Base-by-base conservation (phyloP, 345 rosid species). In the Bruguiera sexangula region DNA sequence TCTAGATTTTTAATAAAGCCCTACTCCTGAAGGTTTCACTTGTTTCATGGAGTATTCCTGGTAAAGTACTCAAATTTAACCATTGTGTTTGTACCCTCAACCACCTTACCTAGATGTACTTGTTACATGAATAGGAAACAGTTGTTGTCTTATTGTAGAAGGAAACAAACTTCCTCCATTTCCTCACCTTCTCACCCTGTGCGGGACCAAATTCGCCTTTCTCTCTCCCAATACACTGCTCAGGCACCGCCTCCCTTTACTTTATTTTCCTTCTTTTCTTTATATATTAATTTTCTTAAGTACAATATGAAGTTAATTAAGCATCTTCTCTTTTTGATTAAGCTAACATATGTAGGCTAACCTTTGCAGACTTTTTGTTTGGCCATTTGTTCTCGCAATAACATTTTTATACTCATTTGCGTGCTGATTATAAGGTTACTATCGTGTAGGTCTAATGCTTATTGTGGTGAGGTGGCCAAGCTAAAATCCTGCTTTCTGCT, bases 61-160 rank as follows among this genome's bases (percentile, higher is more conserved):
- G 37, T 1, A 34, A 34, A 34, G 37, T 7, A 34, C 37, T 34
- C 37, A 34, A 34, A 8, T 34, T 34, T 34, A 7, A 8, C 76
- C 80, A 63, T 59, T 48, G 24, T 55, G 21, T 11, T 7, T 77
- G 78, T 73, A 65, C 66, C 75, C 79, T 70, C 77, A 62, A 48
- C 79, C 27, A 9, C 73, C 79, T 39, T 37, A 32, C 63, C 66
- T 19, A 29, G 75, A 75, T 75, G 60, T 30, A 9, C 2, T 63
- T 77, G 83, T 65, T 63, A 58, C 60, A 11, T 60, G 37, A 77
- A 67, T 67, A 73, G 81, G 85, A 75, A 77, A 79, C 82, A 84
- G 50, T 69, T 55, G n/a, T 51, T 2, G 3, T 32, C 62, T 22
- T 65, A 65, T 60, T 58, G 8, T n/a, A 48, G 4, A 29, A 50